Conservation (phyloP, 768 basidiomycete genomes). For the Leccinum boreale region DNA sequence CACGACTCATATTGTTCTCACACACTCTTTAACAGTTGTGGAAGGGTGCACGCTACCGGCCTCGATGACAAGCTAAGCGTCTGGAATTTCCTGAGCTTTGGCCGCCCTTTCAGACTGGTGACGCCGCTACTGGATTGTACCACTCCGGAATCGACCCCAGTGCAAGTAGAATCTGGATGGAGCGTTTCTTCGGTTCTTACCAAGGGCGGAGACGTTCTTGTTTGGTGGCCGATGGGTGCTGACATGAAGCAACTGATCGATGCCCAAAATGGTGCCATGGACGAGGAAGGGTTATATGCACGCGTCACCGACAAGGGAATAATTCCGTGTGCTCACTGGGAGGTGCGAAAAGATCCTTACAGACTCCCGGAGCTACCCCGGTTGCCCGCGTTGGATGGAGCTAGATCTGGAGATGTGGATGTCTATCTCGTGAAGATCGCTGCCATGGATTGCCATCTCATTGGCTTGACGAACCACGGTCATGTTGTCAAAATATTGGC, state of each 20-base stretch:
- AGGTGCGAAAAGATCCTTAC: conserved; percentile 49
- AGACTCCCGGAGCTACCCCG: conserved; percentile 57
- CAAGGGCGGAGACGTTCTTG: conserved; percentile 64
- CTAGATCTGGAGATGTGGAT: conserved; percentile 24
- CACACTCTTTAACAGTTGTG: conserved; percentile 51
- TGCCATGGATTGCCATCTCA: conserved; percentile 64
- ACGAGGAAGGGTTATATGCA: conserved; percentile 35
- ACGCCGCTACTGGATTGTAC: conserved; percentile 38
- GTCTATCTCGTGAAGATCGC: conserved; percentile 75
- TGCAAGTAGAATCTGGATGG: conserved; percentile 82
- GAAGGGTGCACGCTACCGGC: conserved; percentile 66
- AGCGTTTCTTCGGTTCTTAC: conserved; percentile 71
- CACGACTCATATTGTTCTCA: conserved; percentile 7
- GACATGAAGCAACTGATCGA: conserved; percentile 37
- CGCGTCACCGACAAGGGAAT: conserved; percentile 34
- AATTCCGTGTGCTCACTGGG: conserved; percentile 65
- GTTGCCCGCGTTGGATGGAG: conserved; percentile 48
- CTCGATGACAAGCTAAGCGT: conserved; percentile 58
- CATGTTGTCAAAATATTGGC: conserved; percentile 69
- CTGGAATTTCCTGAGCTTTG: conserved; percentile 79
- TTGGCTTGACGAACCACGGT: conserved; percentile 78
- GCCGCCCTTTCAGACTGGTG: conserved; percentile 64
- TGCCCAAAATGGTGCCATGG: conserved; percentile 43
- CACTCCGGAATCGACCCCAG: conserved; percentile 45
- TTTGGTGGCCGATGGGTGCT: conserved; percentile 68